Base-by-base conservation (phyloP, 2,329 filamentous ascomycete genomes). In the Elsinoe fawcettii region DNA sequence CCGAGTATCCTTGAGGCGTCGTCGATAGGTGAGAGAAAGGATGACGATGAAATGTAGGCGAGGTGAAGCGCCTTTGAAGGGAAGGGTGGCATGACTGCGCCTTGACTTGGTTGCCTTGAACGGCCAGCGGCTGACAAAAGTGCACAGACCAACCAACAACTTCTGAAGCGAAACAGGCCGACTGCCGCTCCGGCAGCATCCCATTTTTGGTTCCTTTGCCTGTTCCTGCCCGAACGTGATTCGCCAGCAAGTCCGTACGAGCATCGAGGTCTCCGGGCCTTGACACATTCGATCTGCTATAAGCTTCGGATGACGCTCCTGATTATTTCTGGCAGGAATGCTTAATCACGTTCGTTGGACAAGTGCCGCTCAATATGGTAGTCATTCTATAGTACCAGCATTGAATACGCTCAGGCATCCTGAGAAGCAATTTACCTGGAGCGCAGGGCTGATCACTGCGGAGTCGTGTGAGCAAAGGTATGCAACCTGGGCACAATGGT, bases 51-150 rank as follows among this genome's bases (percentile, higher is more conserved):
- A n/a, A 12, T 3, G 11, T 3, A 37, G 34, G 34, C 11, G 34
- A 12, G 9, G 34, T 37, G 34, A 5, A 14, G 34, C 25, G 41
- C 41, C 20, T 46, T 46, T 46, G 18, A 12, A 46, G 41, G n/a
- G 20, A 25, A 46, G 41, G 41, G 22, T 46, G 20, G 41, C 41
- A 46, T 46, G 41, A 46, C 41, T 46, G 41, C 41, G 41, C 41
- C 41, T 46, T 46, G 41, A 46, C 20, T 46, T 46, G 41, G 41
- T 46, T 46, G 41, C 41, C 41, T 46, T 46, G 41, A 37, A 37
- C 34, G 34, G 34, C 5, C 22, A 25, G 20, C 41, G 41, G 41
- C 41, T 46, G 41, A 46, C 41, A 46, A 46, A 46, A 25, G 41
- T 20, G 41, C 41, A 46, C 41, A 25, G 41, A 25, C 41, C 41